Evolutionary conservation across 2,329 filamentous ascomycete species (phyloP).

Genomic region (Pestalotiopsis sp.): DNA sequence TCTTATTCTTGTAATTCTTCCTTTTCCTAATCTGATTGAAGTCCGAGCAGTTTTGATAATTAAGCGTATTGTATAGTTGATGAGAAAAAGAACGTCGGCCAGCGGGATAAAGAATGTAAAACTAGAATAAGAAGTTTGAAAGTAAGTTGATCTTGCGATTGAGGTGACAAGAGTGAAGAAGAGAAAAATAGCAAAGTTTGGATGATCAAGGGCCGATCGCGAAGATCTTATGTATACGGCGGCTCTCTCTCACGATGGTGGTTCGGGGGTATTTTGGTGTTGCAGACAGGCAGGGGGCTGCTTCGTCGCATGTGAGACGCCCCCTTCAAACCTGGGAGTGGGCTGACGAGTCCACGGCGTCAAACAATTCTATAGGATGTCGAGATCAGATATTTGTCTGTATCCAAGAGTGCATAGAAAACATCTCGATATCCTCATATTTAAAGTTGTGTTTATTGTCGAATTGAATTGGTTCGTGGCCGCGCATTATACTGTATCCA

Average conservation of each 20-base stretch:
- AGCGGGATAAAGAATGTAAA: constrained; percentile 3
- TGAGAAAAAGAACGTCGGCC: neutral
- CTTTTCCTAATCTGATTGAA: neutral
- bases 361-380: neutral
- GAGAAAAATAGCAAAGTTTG: neutral
- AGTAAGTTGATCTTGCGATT: neutral
- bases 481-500: too few species aligned
- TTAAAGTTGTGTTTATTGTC: too few species aligned
- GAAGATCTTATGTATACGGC: constrained; percentile 5
- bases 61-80: neutral
- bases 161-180: neutral
- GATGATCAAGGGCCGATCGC: constrained; percentile 1
- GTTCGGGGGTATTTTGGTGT: constrained; percentile 1
- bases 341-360: neutral
- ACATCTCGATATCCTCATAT: neutral
- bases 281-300: neutral
- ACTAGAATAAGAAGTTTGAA: neutral
- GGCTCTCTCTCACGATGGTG: neutral
- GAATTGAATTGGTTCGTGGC: too few species aligned
- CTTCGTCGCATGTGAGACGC: constrained; percentile 8
- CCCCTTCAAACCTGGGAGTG: constrained; percentile 10
- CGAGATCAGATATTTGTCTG: neutral
- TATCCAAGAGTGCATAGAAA: too few species aligned
- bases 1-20: neutral
- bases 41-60: neutral